Base-by-base conservation (phyloP, 495 filamentous ascomycete species). In the Penicillium steckii region DNA sequence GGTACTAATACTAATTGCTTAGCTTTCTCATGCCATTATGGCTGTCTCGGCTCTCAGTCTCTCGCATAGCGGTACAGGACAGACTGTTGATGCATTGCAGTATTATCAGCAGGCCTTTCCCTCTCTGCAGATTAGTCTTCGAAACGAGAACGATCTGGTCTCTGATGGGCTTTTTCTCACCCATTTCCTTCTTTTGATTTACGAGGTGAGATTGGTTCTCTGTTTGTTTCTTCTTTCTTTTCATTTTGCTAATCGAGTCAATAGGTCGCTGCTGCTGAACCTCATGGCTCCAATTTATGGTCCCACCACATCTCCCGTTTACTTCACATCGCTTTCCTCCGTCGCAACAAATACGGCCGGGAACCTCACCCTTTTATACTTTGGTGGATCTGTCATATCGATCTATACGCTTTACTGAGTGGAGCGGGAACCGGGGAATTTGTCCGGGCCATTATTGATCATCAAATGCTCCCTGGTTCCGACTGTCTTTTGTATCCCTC, bases 11-110 rank as follows among this genome's bases (percentile, higher is more conserved):
- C 63, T 46, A 19, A 46, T 30, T 23, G 19, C 32, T 17, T 25
- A 85, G 82, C 75, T 85, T 45, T 76, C 76, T 38, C 78, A 82
- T 58, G 82, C 80, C n/a, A 79, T 85, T 44, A 81, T 82, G 75
- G 80, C 82, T 5, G 59, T 85, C 7, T 79, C 77, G 13, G 81
- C 80, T 15, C 72, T 85, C 44, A 80, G 76, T 56, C 68, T 83
- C 33, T 72, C 76, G 13, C 74, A 75, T 57, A 72, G 72, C 55
- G 71, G 73, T 30, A 69, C 67, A 23, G 60, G 66, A 18, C 70
- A 74, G 44, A 73, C 68, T 48, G 58, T 79, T 41, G 71, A 79
- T 55, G 75, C 80, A 10, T 55, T 80, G 40, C 75, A 81, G 50
- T 80, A 85, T 52, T 84, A 84, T 52, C 75, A 82, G 29, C 72